These are phyloP conservation scores for Lactarius akahatsu DNA, from an alignment of 768 basidiomycete species.

Conservation along the genomic window DNA sequence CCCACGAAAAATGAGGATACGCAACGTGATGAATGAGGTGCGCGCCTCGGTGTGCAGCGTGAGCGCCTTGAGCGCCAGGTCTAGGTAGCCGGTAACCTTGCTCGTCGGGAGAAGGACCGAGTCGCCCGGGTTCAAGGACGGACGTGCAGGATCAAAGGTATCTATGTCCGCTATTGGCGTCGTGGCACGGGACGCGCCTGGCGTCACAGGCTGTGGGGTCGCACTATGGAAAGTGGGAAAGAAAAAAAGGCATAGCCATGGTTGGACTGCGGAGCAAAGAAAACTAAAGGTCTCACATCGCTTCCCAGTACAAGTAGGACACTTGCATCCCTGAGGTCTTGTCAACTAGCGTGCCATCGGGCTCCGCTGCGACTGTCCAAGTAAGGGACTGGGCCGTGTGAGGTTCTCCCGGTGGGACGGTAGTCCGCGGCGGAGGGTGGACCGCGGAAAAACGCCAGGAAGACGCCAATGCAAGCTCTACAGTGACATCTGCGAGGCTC, in stretches of 20 bases:
- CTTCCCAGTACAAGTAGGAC: slow-evolving; percentile 25
- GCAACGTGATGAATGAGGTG: slow-evolving; percentile 48
- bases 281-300: slow-evolving; percentile 8
- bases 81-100: slow-evolving; percentile 40
- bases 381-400: slow-evolving; percentile 7
- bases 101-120: slow-evolving; percentile 34
- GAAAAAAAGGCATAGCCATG: neutral
- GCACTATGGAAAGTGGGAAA: slow-evolving; percentile 12
- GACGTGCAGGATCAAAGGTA: slow-evolving; percentile 19
- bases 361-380: slow-evolving; percentile 16
- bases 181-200: neutral
- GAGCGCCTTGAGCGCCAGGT: slow-evolving; percentile 36
- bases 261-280: neutral
- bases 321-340: slow-evolving; percentile 15
- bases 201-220: neutral
- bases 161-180: slow-evolving; percentile 8
- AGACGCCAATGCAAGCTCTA: slow-evolving; percentile 1
- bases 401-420: neutral
- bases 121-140: slow-evolving; percentile 10
- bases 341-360: slow-evolving; percentile 16
- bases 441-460: slow-evolving; percentile 21
- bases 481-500: slow-evolving; percentile 11
- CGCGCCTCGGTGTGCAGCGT: slow-evolving; percentile 45
- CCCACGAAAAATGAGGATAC: neutral
- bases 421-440: slow-evolving; percentile 8